Evolutionary conservation across 2,329 filamentous ascomycete species (phyloP).

Genomic region (Arthroderma sp.): DNA sequence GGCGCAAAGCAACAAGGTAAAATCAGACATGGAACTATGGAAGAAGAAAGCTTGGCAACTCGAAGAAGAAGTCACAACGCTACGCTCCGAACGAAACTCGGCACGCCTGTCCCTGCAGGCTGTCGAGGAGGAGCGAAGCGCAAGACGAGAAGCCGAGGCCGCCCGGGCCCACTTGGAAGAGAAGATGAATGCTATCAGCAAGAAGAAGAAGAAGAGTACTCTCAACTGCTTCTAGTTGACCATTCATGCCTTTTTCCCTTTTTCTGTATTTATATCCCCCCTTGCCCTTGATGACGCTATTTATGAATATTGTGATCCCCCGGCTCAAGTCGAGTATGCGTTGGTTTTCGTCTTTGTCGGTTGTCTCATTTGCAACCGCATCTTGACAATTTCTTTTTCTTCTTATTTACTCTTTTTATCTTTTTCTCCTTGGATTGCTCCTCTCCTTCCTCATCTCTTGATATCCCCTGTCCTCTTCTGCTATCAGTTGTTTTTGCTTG

Average conservation of each 20-base stretch:
- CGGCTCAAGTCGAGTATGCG: neutral
- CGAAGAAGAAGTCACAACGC: conserved; percentile 48
- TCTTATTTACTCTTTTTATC: neutral
- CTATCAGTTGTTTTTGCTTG: neutral
- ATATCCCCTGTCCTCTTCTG: neutral
- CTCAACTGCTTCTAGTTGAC: conserved; percentile 82
- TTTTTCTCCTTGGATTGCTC: neutral
- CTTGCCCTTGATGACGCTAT: conserved; percentile 15
- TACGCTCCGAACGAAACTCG: conserved; percentile 48
- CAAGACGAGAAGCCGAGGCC: conserved; percentile 77
- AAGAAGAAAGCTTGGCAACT: conserved; percentile 70
- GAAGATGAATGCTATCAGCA: conserved; percentile 82
- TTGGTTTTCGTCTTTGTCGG: neutral
- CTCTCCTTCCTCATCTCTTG: neutral
- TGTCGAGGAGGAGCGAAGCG: conserved; percentile 92
- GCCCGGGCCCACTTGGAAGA: conserved; percentile 83
- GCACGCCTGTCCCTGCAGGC: conserved; percentile 63
- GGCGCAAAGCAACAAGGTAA: conserved; percentile 79
- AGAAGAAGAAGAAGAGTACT: conserved; percentile 88
- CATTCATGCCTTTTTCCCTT: neutral
- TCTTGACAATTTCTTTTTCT: neutral
- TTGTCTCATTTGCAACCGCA: neutral
- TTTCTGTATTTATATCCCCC: conserved; percentile 2
- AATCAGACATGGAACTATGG: conserved; percentile 80
- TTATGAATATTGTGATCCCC: conserved; percentile 12